Base-by-base conservation (phyloP, 805 yeast genomes). In the Metschnikowia chrysomelidarum region DNA sequence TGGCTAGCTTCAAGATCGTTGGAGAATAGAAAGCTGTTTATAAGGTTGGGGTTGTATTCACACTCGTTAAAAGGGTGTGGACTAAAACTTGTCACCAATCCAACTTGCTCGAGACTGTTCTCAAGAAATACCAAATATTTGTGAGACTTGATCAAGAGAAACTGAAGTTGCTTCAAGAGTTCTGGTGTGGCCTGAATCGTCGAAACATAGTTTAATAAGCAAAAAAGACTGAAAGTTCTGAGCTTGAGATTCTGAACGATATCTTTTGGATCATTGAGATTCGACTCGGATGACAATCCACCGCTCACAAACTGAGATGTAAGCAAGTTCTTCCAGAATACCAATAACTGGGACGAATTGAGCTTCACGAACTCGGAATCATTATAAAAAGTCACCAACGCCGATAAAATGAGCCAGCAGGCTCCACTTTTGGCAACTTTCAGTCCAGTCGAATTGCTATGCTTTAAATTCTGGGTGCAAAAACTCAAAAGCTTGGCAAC, bases 401-500 rank as follows among this genome's bases (percentile, higher is more conserved):
- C 58, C 3, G 69, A 44, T 26, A 68, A 53, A n/a, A 66, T 56
- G 5, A 64, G 51, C 73, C 73, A 68, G 41, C 71, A 67, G 9
- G 66, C 44, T 2, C 63, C 53, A 38, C 56, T 58, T 30, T 56
- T 60, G 32, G 54, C 36, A 21, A 38, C 49, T 14, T 46, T 56
- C 16, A 41, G 41, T 5, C 49, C 49, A 9, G 44, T 36, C 18
- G 48, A 53, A 21, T 50, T 53, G 39, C 50, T 62, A 36, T 66
- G 69, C 46, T 68, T 68, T 47, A 68, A 56, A 34, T 56, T 62
- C 35, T 68, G 73, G 7, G 73, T 68, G 44, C 73, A 68, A 38
- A 65, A 67, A 60, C 72, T 66, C 41, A 68, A 50, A 8, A 67
- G 53, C 35, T 65, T 64, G 14, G 67, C 66, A 14, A 67, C 53